Evolutionary conservation across 306 rosid species (phyloP).

Genomic region (Lotus japonicus): DNA sequence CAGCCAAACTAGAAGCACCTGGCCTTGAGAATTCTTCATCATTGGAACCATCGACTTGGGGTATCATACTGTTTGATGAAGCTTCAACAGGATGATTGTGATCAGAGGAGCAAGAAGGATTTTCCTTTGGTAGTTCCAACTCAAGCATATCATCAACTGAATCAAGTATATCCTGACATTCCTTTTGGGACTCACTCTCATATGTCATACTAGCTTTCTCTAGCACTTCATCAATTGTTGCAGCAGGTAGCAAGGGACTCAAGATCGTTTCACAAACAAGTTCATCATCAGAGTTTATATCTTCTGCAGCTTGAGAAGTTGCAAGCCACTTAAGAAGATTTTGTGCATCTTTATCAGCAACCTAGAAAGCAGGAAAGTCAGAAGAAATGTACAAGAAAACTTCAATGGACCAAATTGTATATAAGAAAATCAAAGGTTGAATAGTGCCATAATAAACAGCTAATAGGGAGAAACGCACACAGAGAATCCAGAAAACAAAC

Average conservation of each 20-base stretch:
- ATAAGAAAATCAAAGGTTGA: constrained; percentile 8
- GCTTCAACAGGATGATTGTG: constrained; percentile 14
- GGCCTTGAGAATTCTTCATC: constrained; percentile 51
- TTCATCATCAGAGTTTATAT: constrained; percentile 79
- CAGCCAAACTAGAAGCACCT: constrained; percentile 29
- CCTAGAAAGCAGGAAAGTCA: constrained; percentile 31
- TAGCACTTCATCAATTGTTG: constrained; percentile 63
- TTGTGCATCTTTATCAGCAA: constrained; percentile 58
- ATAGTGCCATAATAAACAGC: constrained; percentile 8
- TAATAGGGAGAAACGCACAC: not conserved
- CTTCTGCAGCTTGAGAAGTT: constrained; percentile 70
- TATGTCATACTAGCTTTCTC: constrained; percentile 72
- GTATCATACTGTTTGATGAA: constrained; percentile 42
- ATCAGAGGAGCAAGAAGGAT: constrained; percentile 26
- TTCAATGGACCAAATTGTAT: not conserved
- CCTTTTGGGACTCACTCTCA: constrained; percentile 84
- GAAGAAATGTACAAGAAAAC: constrained; percentile 12
- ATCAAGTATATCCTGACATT: constrained; percentile 93
- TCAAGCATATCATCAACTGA: constrained; percentile 54
- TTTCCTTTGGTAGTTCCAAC: constrained; percentile 43
- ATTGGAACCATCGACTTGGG: constrained; percentile 63
- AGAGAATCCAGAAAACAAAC: not conserved
- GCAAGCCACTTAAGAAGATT: constrained; percentile 85
- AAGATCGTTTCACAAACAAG: constrained; percentile 68
- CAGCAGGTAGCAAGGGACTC: constrained; percentile 71